These are phyloP conservation scores for Lachnellula subtilissima DNA, from an alignment of 2,329 filamentous ascomycete species.

Conservation along the genomic window DNA sequence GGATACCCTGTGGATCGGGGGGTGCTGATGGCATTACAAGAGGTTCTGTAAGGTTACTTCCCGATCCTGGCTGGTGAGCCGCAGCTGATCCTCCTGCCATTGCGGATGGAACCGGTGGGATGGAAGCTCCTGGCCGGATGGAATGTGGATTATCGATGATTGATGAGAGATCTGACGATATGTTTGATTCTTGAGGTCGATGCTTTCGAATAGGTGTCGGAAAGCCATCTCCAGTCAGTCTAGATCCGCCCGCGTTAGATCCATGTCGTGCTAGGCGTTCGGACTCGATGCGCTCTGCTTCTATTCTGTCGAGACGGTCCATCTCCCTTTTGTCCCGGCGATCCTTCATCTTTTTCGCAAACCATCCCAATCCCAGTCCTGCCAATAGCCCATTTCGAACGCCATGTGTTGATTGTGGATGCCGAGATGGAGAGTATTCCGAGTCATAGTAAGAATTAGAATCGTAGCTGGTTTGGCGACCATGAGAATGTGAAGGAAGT, in stretches of 20 bases:
- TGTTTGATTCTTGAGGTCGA: slow-evolving; percentile 13
- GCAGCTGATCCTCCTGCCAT: slow-evolving; percentile 17
- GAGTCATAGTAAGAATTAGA: slow-evolving; percentile 60
- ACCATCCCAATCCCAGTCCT: slow-evolving; percentile 62
- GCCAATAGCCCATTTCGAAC: slow-evolving; percentile 47
- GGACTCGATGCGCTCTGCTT: slow-evolving; percentile 44
- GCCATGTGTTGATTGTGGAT: slow-evolving; percentile 42
- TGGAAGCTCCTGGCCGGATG: slow-evolving; percentile 37
- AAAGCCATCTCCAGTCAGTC: slow-evolving; percentile 65
- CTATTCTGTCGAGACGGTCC: slow-evolving; percentile 37
- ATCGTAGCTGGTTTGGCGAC: slow-evolving; percentile 41
- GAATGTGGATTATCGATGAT: slow-evolving; percentile 29
- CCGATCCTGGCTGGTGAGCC: slow-evolving; percentile 34
- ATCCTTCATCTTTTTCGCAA: slow-evolving; percentile 61
- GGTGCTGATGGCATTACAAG: slow-evolving; percentile 53
- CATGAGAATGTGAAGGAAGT: slow-evolving; percentile 45
- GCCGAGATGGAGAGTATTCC: slow-evolving; percentile 53
- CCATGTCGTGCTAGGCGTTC: slow-evolving; percentile 53
- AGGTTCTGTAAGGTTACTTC: slow-evolving; percentile 34
- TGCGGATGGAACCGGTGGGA: slow-evolving; percentile 34
- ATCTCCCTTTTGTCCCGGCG: slow-evolving; percentile 40
- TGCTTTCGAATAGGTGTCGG: slow-evolving; percentile 40
- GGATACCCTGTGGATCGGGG: slow-evolving; percentile 45
- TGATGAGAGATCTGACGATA: slow-evolving; percentile 30
- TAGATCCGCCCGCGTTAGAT: slow-evolving; percentile 47